Evolutionary conservation across 1,284 basidiomycete genomes (phyloP).

Genomic region (Microbotryum saponariae): DNA sequence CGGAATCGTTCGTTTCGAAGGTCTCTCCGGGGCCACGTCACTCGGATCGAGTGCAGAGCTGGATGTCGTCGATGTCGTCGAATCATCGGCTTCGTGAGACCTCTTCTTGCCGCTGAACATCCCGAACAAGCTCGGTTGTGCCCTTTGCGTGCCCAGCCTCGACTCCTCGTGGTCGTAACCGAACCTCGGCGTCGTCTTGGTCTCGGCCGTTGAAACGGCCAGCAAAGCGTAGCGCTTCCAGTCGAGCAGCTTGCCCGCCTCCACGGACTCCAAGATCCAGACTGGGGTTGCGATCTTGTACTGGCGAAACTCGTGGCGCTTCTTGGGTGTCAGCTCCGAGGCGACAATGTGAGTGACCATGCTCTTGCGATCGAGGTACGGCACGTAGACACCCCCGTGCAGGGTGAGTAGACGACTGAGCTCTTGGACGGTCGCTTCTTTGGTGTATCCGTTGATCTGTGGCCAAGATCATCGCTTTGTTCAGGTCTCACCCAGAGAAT

Average conservation of each 20-base stretch:
- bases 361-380: constrained; percentile 66
- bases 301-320: constrained; percentile 74
- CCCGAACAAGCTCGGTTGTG: constrained; percentile 19
- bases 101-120: constrained; percentile 5
- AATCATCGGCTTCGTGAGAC: not conserved
- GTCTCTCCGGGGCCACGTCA: too few species aligned
- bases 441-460: constrained; percentile 83
- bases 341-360: constrained; percentile 80
- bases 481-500: not conserved
- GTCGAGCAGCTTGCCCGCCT: constrained; percentile 58
- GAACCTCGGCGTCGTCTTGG: not conserved
- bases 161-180: constrained; percentile 8
- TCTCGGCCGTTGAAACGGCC: not conserved
- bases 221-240: constrained; percentile 55
- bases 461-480: not conserved
- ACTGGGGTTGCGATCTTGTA: constrained; percentile 82
- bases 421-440: constrained; percentile 45
- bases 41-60: not conserved
- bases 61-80: not conserved
- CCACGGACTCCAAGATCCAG: constrained; percentile 74
- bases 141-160: constrained; percentile 15
- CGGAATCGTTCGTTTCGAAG: not conserved
- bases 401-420: constrained; percentile 69
- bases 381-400: constrained; percentile 74
- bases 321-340: constrained; percentile 77